Evolutionary conservation across 352 stramenopile species (phyloP).

Genomic region (Globisporangium cylindrosporum): DNA sequence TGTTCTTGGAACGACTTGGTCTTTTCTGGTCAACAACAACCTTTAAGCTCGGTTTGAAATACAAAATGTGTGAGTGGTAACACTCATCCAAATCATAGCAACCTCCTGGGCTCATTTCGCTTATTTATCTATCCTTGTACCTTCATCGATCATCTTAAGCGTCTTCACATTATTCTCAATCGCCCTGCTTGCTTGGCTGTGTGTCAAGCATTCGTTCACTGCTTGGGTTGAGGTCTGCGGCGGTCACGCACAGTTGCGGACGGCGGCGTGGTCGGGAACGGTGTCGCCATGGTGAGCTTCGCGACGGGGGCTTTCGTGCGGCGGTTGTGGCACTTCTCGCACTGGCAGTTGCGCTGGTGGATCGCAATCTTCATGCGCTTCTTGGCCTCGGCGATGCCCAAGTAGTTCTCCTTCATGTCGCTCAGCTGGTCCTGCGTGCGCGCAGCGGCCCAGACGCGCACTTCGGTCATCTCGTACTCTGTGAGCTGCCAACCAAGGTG

Average conservation of each 20-base stretch:
- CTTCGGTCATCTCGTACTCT: slow-evolving; percentile 72
- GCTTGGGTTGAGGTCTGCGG: slow-evolving; percentile 31
- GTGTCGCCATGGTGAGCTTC: slow-evolving; percentile 30
- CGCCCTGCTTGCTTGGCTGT: not conserved
- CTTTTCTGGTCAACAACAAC: not conserved
- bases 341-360: slow-evolving; percentile 79
- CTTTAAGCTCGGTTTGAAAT: slow-evolving; percentile 26
- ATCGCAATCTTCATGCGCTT: slow-evolving; percentile 84
- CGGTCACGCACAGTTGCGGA: slow-evolving; percentile 32
- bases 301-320: slow-evolving; percentile 38
- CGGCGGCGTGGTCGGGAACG: slow-evolving; percentile 46
- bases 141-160: not conserved
- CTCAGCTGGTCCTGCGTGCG: slow-evolving; percentile 68
- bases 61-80: slow-evolving; percentile 13
- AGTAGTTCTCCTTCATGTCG: slow-evolving; percentile 88
- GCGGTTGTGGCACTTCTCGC: slow-evolving; percentile 67
- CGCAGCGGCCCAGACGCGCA: slow-evolving; percentile 72
- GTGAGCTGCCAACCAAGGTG: slow-evolving; percentile 43
- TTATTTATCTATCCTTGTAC: not conserved
- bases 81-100: not conserved
- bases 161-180: not conserved
- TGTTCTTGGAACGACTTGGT: not conserved
- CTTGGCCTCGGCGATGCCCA: slow-evolving; percentile 79
- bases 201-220: not conserved
- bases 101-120: not conserved